Percentiles rank a stretch among this genome's conserved stretches.
These are phyloP conservation scores for Castanea sativa DNA, from an alignment of 306 rosid genomes.

Conservation along the genomic window DNA sequence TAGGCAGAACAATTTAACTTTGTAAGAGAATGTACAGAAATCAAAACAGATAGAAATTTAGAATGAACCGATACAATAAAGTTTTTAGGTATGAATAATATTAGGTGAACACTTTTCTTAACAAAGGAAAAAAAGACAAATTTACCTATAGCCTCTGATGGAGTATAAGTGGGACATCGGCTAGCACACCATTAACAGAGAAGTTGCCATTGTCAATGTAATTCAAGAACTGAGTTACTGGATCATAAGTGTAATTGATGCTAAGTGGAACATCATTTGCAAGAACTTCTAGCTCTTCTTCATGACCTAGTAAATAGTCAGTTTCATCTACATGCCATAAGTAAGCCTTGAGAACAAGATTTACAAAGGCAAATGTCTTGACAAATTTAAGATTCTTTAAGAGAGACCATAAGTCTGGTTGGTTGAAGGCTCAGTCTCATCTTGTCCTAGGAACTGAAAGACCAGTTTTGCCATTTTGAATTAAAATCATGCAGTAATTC, in stretches of 20 bases:
- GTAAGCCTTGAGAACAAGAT: slow-evolving; percentile 76
- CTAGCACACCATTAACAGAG: slow-evolving; percentile 82
- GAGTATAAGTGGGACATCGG: slow-evolving; percentile 33
- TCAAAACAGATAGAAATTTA: background rate
- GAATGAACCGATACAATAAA: background rate
- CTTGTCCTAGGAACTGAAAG: no score
- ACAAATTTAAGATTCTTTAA: slow-evolving; percentile 64
- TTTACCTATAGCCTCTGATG: no score
- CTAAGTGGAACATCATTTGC: slow-evolving; percentile 52
- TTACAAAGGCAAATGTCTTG: slow-evolving; percentile 91
- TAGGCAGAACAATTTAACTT: background rate
- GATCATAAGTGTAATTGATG: slow-evolving; percentile 84
- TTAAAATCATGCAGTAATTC: no score
- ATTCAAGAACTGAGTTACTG: slow-evolving; percentile 63
- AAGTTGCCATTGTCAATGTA: slow-evolving; percentile 69
- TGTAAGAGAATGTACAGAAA: background rate
- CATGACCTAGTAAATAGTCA: slow-evolving; percentile 49
- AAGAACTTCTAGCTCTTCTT: slow-evolving; percentile 64
- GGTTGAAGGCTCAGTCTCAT: slow-evolving; percentile 39
- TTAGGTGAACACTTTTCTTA: no score
- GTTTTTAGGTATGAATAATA: no score
- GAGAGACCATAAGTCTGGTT: slow-evolving; percentile 76
- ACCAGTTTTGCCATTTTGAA: no score
- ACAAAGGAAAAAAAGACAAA: no score
- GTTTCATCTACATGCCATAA: slow-evolving; percentile 63